phyloP scores from a whole-genome alignment of 495 filamentous ascomycete genomes.

The Pyrenopolyporus hunteri region DNA sequence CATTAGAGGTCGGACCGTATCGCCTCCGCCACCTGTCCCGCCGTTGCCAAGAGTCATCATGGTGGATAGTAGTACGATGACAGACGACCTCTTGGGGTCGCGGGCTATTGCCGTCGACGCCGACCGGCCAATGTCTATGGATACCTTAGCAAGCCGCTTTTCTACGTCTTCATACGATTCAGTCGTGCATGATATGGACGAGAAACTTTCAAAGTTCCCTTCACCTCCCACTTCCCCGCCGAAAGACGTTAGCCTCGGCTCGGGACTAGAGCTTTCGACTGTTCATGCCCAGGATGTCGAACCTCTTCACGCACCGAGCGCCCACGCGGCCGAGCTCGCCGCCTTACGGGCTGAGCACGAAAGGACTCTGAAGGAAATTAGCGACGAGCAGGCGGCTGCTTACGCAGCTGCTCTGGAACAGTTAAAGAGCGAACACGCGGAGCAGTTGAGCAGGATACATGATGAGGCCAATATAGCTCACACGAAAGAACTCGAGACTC shows the following conservation, averaged over 20 bases:
- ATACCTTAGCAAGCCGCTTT: conserved; percentile 40
- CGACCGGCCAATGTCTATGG: conserved; percentile 48
- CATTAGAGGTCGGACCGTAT: conserved; percentile 52
- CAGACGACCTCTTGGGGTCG: conserved; percentile 60
- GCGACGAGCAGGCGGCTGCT: conserved; percentile 52
- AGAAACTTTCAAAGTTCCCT: conserved; percentile 55
- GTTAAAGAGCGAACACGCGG: conserved; percentile 52
- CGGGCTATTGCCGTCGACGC: conserved; percentile 21
- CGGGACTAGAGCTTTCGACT: conserved; percentile 41
- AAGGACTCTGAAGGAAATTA: conserved; percentile 51
- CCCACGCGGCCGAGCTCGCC: conserved; percentile 28
- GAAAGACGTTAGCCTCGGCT: conserved; percentile 23
- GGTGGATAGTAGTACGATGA: conserved; percentile 88
- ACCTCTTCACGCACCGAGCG: conserved; percentile 43
- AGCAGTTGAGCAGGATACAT: conserved; percentile 48
- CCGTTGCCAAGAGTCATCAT: conserved; percentile 61
- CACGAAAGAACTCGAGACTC: conserved; percentile 47
- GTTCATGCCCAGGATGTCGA: conserved; percentile 44
- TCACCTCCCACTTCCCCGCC: conserved; percentile 50
- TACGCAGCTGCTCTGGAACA: conserved; percentile 52
- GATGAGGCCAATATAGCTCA: conserved; percentile 45
- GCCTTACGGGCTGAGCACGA: conserved; percentile 52
- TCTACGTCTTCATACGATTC: conserved; percentile 46
- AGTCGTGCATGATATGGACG: conserved; percentile 51
- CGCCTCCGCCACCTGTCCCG: conserved; percentile 61